These are phyloP conservation scores for Raffaelea ambrosiae DNA, from an alignment of 2,329 filamentous ascomycete species.

Conservation along the genomic window DNA sequence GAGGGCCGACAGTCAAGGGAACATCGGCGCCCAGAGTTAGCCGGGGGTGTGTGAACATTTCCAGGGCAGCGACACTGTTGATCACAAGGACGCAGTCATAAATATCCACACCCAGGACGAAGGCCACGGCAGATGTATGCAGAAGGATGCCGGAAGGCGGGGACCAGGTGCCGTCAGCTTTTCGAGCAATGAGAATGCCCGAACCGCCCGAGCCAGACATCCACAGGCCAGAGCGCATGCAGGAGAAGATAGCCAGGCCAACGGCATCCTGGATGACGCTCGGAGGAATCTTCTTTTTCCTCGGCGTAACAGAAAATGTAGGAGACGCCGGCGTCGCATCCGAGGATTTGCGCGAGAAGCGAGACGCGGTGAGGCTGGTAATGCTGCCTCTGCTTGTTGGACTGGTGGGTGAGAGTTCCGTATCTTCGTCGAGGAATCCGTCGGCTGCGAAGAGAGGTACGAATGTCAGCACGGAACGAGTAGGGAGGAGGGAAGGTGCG, in stretches of 20 bases:
- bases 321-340: conserved; percentile 9
- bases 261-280: conserved; percentile 83
- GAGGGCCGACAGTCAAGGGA: conserved; percentile 35
- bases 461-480: neutral
- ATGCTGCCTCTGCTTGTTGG: conserved; percentile 13
- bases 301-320: conserved; percentile 32
- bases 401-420: conserved; percentile 22
- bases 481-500: neutral
- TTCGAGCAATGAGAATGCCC: conserved; percentile 75
- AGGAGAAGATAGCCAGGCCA: conserved; percentile 88
- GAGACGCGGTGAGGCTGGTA: conserved; percentile 9
- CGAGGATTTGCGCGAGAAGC: conserved; percentile 6
- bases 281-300: conserved; percentile 74
- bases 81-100: conserved; percentile 95
- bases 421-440: conserved; percentile 42
- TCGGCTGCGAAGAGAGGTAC: conserved; percentile 34
- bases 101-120: conserved; percentile 85
- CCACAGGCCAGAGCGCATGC: conserved; percentile 90
- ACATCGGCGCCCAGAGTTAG: conserved; percentile 50
- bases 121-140: conserved; percentile 81
- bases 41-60: conserved; percentile 71
- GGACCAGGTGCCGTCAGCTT: conserved; percentile 60
- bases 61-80: conserved; percentile 75
- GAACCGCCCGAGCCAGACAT: conserved; percentile 85
- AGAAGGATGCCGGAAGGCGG: conserved; percentile 85